A percentile compares a stretch with the other conserved stretches of the same genome.
Evolutionary conservation across 2,329 filamentous ascomycete species (phyloP).

Genomic region (Sporothrix dimorphospora): DNA sequence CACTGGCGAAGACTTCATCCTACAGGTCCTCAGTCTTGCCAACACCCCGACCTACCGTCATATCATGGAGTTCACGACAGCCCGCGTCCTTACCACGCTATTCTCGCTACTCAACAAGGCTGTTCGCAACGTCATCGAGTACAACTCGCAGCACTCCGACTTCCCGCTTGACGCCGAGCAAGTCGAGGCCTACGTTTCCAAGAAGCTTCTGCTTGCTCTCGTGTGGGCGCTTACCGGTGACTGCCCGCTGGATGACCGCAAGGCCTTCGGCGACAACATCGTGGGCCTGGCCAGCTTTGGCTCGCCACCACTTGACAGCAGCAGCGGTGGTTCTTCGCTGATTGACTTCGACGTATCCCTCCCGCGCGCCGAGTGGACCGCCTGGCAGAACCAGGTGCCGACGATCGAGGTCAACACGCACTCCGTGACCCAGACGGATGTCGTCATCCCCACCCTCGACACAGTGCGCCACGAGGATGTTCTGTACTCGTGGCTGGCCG

Average conservation of each 20-base stretch:
- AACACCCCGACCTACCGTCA: constrained; percentile 80
- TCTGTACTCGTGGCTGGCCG: constrained; percentile 98
- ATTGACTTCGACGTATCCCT: constrained; percentile 95
- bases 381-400: constrained; percentile 95
- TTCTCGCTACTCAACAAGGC: constrained; percentile 96
- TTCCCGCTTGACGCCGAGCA: constrained; percentile 91
- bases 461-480: constrained; percentile 98
- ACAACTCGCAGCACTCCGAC: constrained; percentile 91
- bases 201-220: constrained; percentile 88
- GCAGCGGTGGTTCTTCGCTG: constrained; percentile 64
- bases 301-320: constrained; percentile 75
- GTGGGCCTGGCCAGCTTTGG: constrained; percentile 83
- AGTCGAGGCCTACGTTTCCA: constrained; percentile 84
- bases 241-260: constrained; percentile 84
- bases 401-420: constrained; percentile 97
- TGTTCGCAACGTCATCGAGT: constrained; percentile 89
- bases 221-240: constrained; percentile 97
- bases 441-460: constrained; percentile 96
- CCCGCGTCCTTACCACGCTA: constrained; percentile 86
- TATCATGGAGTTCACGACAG: constrained; percentile 97
- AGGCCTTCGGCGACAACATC: constrained; percentile 84
- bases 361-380: constrained; percentile 84
- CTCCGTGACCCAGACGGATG: constrained; percentile 95
- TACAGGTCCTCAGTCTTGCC: constrained; percentile 75
- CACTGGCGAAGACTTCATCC: constrained; percentile 77